Base-by-base conservation (phyloP, 192 early-diverging fungal species). In the Gorgonomyces haynaldii region DNA sequence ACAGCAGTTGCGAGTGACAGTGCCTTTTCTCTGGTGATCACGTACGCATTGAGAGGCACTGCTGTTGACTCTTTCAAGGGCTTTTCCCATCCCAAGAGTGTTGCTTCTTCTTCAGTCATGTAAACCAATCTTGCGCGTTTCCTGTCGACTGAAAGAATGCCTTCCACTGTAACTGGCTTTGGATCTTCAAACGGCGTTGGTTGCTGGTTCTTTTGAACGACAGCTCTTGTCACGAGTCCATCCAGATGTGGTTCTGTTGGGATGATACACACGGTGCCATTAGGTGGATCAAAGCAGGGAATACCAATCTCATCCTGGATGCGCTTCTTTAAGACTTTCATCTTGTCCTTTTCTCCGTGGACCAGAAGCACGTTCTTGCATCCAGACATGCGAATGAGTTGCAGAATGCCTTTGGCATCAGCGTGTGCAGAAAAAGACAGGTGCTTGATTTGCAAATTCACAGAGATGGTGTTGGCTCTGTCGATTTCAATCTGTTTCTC, bases 341-440 rank as follows among this genome's bases (percentile, higher is more conserved):
- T 96, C 25, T 88, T 81, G 21, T 64, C 64, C 60, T 83, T 86
- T 58, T 98, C 92, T 3, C 95, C 95, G 45, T 98, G 95, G 0
- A 98, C 92, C 6, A 98, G 60, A 16, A 98, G 83, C 0, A 89
- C 86, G n/a, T 42, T 58, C 25, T 57, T 63, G 6, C 90, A 84
- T 40, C 84, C 77, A 32, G 86, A 89, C 66, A 92, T 87, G 3
- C 78, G 76, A 45, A 95, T 89, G 23, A 98, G 70, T 65, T 89
- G 83, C 82, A 98, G 79, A 47, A 98, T 98, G 3, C 95, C 95
- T 60, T 96, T 95, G 6, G 90, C 85, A 54, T 98, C 95, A 0
- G 95, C 92, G 32, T 98, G 95, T 0, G 92, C 95, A 48, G 87
- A 90, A 56, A 98, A 98, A 0, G 89, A 92, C 20, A 98, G 63